A percentile compares a stretch with the other conserved stretches of the same genome.
These are phyloP conservation scores for Steccherinum ochraceum DNA, from an alignment of 768 basidiomycete species.

Conservation along the genomic window DNA sequence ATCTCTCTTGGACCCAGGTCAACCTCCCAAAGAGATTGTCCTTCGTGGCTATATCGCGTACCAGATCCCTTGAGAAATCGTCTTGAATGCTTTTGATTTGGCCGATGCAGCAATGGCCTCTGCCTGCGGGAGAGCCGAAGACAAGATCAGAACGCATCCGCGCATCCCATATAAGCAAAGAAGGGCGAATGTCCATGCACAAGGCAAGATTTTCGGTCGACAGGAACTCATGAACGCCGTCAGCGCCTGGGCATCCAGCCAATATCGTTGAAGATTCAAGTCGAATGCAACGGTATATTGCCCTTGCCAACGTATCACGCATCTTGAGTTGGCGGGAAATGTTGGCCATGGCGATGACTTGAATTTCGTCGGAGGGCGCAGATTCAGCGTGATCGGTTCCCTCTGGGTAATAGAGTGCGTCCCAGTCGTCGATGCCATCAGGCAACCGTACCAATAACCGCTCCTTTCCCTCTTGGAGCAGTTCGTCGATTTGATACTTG, in stretches of 20 bases:
- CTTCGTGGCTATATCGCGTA: too few relatives aligned
- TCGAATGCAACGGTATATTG: neutral
- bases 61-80: too few relatives aligned
- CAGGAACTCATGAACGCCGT: neutral
- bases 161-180: too few relatives aligned
- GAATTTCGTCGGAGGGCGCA: neutral
- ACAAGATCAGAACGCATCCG: too few relatives aligned
- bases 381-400: too few relatives aligned
- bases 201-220: neutral
- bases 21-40: too few relatives aligned
- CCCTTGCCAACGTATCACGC: neutral
- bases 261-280: neutral
- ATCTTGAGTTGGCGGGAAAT: neutral
- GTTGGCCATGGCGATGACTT: neutral
- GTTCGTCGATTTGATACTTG: neutral
- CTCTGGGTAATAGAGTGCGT: neutral
- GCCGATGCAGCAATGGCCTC: too few relatives aligned
- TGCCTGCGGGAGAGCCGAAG: too few relatives aligned
- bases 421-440: neutral
- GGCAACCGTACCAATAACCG: neutral
- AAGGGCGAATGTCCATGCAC: too few relatives aligned
- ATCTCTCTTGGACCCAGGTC: too few relatives aligned
- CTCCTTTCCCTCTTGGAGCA: neutral
- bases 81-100: too few relatives aligned
- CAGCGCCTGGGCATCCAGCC: too few relatives aligned